phyloP scores from a whole-genome alignment of 306 rosid genomes.

The Sechiopsis laciniata region DNA sequence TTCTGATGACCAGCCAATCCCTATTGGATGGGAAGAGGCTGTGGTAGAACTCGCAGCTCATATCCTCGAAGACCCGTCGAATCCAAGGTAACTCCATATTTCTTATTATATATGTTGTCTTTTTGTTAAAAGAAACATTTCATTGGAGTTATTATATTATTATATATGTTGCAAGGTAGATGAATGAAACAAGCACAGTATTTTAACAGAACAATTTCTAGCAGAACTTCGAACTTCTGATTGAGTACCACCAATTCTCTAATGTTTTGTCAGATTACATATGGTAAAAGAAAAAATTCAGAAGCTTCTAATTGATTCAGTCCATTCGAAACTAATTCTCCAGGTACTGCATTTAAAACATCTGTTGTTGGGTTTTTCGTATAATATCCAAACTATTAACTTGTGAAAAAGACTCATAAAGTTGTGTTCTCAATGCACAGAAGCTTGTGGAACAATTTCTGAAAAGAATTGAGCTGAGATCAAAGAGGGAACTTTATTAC shows the following conservation, averaged over 20 bases:
- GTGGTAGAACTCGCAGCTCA: conserved; percentile 57
- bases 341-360: conserved; percentile 39
- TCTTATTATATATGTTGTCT: not conserved
- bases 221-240: no score
- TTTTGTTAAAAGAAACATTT: no score
- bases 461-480: conserved; percentile 41
- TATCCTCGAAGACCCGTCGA: conserved; percentile 67
- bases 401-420: not conserved
- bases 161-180: not conserved
- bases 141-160: not conserved
- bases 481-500: conserved; percentile 66
- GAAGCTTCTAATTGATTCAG: conserved; percentile 72
- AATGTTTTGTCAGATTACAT: conserved; percentile 37
- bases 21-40: conserved; percentile 76
- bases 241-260: not conserved
- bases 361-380: no score
- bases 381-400: not conserved
- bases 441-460: conserved; percentile 71
- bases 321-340: conserved; percentile 72
- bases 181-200: not conserved
- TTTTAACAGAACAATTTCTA: no score
- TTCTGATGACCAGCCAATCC: conserved; percentile 72
- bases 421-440: conserved; percentile 43
- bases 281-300: conserved; percentile 53
- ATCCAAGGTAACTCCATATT: conserved; percentile 39